Evolutionary conservation across 169 alveolate species (phyloP), one percentile per base, ranked within the genome.

Genomic region (Plasmodium knowlesi): DNA sequence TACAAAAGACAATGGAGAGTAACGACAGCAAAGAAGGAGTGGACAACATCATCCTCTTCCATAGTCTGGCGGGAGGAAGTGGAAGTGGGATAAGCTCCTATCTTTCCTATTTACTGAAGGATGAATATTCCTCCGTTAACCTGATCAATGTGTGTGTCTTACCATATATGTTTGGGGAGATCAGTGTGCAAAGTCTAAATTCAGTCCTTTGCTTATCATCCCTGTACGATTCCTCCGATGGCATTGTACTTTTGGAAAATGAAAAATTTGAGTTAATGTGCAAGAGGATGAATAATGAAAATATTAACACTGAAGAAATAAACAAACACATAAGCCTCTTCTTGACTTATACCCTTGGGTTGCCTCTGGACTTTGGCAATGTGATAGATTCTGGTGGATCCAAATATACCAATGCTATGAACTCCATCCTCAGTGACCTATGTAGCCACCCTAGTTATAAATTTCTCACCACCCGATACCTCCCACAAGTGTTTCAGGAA

Each of bases 71-170:
- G 0, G 97, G 97, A 16, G 97, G 97, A 3, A 84, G 96, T 53
- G 97, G 97, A 25, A 92, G 96, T 46, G 97, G 97, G 16, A 72
- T 90, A 2, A 95, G 97, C 57, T 79, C 97, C 9, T 92, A 89
- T 43, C 83, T 95, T 2, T 84, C 96, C 0, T 86, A 80, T 19
- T 19, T 95, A 1, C 70, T 95, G n/a, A 86, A 94, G 30, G 97
- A 95, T 41, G 94, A 95, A 80, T 93, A 71, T 74, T 93, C 96
- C 9, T 92, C 92, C 61, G 54, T 50, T 3, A 84, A 67, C 32
- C 74, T 92, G 32, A 34, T 95, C 28, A 83, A 93, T 67, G 80
- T 93, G 3, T 94, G 95, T 32, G 79, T 95, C 12, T 80, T 92
- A 25, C 97, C 97, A 1, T 95, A 92, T 28, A 84, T 78, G 71